Conservation (phyloP, 345 rosid genomes). For the Populus pruinosa region DNA sequence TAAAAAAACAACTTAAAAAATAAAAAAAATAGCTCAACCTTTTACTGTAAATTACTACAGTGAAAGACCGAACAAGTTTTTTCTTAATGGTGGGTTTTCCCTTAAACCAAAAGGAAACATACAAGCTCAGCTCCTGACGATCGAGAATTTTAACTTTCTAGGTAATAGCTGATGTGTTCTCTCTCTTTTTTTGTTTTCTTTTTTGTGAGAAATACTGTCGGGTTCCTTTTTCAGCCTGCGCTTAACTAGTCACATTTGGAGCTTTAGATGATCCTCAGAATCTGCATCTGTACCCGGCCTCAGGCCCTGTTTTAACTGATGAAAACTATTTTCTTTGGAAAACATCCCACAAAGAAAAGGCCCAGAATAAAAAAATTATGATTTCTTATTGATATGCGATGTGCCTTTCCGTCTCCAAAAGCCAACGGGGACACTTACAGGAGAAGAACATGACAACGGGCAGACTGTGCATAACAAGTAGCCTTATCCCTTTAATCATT, state of each 20-base stretch:
- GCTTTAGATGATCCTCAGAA: neutral
- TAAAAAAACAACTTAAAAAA: no score
- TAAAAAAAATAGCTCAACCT: no score
- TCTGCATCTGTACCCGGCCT: neutral
- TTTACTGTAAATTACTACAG: no score
- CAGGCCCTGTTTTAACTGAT: neutral
- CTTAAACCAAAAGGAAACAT: no score
- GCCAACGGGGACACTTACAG: constrained; percentile 9
- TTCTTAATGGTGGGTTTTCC: neutral
- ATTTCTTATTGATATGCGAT: neutral
- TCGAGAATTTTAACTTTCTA: neutral
- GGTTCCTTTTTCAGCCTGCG: neutral
- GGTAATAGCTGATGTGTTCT: no score
- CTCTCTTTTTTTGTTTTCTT: no score
- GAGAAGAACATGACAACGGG: constrained; percentile 15
- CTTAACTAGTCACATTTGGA: neutral
- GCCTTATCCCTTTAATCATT: constrained; percentile 37
- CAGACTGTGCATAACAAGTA: constrained; percentile 7
- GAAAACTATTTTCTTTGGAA: neutral
- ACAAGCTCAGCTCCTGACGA: no score
- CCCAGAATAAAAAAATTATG: neutral
- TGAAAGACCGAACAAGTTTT: no score
- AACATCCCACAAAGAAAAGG: neutral
- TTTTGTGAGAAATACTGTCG: no score
- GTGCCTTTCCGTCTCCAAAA: constrained; percentile 25